Conservation (phyloP, 2,329 filamentous ascomycete genomes). For the Zymoseptoria pseudotritici region DNA sequence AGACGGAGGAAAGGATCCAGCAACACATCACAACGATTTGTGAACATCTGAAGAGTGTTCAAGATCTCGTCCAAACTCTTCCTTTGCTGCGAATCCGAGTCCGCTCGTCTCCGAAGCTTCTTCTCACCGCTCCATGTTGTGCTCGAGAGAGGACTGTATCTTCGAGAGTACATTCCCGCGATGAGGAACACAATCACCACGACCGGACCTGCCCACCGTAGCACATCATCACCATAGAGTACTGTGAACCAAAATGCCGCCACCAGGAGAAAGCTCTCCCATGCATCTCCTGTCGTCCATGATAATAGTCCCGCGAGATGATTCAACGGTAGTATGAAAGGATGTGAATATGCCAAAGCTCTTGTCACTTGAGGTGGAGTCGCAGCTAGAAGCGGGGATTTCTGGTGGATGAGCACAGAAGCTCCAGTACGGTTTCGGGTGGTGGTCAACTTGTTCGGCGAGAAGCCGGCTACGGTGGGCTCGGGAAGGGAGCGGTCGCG, state of each 20-base stretch:
- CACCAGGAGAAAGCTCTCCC: constrained; percentile 92
- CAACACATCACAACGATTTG: constrained; percentile 82
- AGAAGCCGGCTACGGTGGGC: constrained; percentile 84
- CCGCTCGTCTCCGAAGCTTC: constrained; percentile 49
- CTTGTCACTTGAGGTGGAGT: constrained; percentile 93
- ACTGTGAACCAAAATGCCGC: constrained; percentile 77
- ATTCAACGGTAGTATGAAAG: constrained; percentile 84
- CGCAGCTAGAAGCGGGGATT: constrained; percentile 83
- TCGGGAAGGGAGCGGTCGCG: constrained; percentile 26
- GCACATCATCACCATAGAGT: constrained; percentile 77
- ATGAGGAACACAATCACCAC: constrained; percentile 74
- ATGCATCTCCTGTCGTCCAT: constrained; percentile 89
- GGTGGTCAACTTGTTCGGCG: constrained; percentile 63
- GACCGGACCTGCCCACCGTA: constrained; percentile 75
- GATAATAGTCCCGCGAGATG: constrained; percentile 76
- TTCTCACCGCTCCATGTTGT: constrained; percentile 67
- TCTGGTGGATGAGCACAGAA: constrained; percentile 84
- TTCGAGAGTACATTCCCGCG: constrained; percentile 81
- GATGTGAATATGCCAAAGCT: constrained; percentile 90
- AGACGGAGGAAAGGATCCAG: constrained; percentile 81
- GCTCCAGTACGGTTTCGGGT: constrained; percentile 13
- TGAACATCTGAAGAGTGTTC: constrained; percentile 84
- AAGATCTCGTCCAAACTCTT: constrained; percentile 97
- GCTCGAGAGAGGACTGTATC: constrained; percentile 84
- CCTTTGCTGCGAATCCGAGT: constrained; percentile 58